A percentile compares a stretch with the other conserved stretches of the same genome.
These are phyloP conservation scores for Suaeda aralocaspica DNA, from an alignment of 148 eudicot genomes.

Conservation along the genomic window DNA sequence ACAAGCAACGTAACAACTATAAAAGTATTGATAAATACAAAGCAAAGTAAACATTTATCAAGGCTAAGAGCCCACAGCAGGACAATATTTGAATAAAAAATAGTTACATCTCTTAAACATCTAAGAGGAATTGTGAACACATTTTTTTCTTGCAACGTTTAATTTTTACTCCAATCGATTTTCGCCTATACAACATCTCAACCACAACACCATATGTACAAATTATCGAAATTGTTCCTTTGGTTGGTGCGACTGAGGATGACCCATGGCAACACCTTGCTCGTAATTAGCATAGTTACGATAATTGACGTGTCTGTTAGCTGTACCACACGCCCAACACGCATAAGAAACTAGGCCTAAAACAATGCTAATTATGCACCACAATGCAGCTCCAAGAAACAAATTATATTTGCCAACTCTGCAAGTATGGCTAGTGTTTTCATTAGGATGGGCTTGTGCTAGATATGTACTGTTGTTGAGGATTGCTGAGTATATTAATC, in stretches of 20 bases:
- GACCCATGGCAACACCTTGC: conserved; percentile 14
- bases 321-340: not conserved
- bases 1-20: too few species aligned
- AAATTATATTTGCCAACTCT: not conserved
- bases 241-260: not conserved
- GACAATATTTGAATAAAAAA: too few species aligned
- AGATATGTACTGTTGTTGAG: conserved; percentile 14
- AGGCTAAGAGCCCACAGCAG: too few species aligned
- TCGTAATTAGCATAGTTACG: not conserved
- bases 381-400: conserved; percentile 23
- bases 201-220: too few species aligned
- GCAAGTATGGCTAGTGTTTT: not conserved
- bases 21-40: too few species aligned
- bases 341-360: conserved; percentile 13
- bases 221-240: conserved; percentile 8
- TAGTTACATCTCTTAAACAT: too few species aligned
- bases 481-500: conserved; percentile 11
- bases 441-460: not conserved
- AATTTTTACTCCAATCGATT: too few species aligned
- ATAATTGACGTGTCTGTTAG: not conserved
- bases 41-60: too few species aligned
- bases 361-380: conserved; percentile 21
- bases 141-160: too few species aligned
- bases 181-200: too few species aligned
- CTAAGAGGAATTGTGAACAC: too few species aligned